Percentiles rank a stretch among this genome's conserved stretches.
phyloP scores from a whole-genome alignment of 805 yeast genomes.

The Isabelozyma heimii region DNA sequence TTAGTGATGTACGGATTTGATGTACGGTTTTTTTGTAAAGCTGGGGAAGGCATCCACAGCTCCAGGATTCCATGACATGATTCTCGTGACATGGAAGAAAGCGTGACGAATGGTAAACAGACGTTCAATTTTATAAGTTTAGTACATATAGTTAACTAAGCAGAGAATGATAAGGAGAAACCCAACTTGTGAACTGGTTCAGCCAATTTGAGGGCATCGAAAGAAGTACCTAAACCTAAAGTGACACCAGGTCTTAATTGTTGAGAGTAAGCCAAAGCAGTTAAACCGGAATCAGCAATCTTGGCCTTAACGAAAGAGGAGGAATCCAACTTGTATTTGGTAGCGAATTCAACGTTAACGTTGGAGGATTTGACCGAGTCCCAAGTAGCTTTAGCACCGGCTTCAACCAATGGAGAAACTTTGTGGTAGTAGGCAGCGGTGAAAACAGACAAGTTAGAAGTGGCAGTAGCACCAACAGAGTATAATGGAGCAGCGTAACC shows the following conservation, averaged over 20 bases:
- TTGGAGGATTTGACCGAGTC: constrained; percentile 79
- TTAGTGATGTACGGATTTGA: too few relatives aligned
- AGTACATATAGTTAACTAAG: constrained; percentile 43
- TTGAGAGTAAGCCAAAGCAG: constrained; percentile 93
- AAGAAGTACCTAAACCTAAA: constrained; percentile 94
- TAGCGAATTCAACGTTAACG: constrained; percentile 92
- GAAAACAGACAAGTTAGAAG: constrained; percentile 83
- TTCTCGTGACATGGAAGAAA: too few relatives aligned
- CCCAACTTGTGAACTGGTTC: constrained; percentile 99
- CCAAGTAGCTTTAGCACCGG: constrained; percentile 97
- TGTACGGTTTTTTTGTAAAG: not conserved
- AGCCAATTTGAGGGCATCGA: constrained; percentile 91
- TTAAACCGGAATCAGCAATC: constrained; percentile 92
- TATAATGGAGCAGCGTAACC: constrained; percentile 90
- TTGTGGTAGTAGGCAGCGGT: constrained; percentile 97
- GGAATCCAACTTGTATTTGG: constrained; percentile 88
- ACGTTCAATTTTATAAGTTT: not conserved
- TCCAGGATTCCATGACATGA: too few relatives aligned
- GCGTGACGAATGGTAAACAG: not conserved
- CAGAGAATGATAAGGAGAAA: constrained; percentile 88
- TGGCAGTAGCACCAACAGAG: constrained; percentile 80
- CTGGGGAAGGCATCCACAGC: too few relatives aligned
- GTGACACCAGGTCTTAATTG: constrained; percentile 94
- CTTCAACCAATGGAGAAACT: constrained; percentile 88
- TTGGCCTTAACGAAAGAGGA: constrained; percentile 93